These are phyloP conservation scores for Salvia rosmarinus DNA, from an alignment of 257 asterid genomes.

Conservation along the genomic window DNA sequence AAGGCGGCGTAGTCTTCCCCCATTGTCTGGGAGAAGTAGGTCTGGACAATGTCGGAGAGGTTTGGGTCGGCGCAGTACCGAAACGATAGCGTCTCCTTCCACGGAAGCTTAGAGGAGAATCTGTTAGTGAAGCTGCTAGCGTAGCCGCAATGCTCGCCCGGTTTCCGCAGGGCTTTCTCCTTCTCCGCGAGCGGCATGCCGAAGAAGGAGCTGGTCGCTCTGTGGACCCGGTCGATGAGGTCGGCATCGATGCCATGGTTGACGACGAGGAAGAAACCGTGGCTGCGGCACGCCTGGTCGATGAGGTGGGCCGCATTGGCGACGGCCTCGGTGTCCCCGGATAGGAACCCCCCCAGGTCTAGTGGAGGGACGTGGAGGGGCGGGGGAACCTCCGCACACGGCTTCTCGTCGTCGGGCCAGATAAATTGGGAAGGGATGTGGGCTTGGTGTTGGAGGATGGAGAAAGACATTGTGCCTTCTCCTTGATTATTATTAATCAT, in stretches of 20 bases:
- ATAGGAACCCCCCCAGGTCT: constrained; percentile 52
- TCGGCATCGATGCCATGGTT: constrained; percentile 68
- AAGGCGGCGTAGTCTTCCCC: constrained; percentile 65
- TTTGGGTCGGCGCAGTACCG: constrained; percentile 46
- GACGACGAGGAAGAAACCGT: constrained; percentile 65
- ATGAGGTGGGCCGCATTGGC: constrained; percentile 41
- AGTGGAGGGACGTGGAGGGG: constrained; percentile 53
- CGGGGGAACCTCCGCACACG: constrained; percentile 51
- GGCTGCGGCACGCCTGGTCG: constrained; percentile 59
- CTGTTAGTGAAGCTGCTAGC: constrained; percentile 76
- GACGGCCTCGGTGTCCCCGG: constrained; percentile 50
- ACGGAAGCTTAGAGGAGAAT: constrained; percentile 79
- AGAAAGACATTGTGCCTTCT: neutral
- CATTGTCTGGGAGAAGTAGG: constrained; percentile 50
- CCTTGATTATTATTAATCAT: too few species aligned
- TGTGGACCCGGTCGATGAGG: constrained; percentile 55
- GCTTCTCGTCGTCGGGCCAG: constrained; percentile 76
- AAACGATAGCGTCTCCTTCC: constrained; percentile 83
- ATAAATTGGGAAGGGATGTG: constrained; percentile 71
- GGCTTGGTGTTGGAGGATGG: constrained; percentile 48
- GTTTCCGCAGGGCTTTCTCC: constrained; percentile 50
- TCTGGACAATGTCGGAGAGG: constrained; percentile 30
- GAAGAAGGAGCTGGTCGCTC: constrained; percentile 48
- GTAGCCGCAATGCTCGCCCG: constrained; percentile 72
- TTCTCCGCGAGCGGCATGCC: constrained; percentile 52